phyloP scores from a whole-genome alignment of 2,329 filamentous ascomycete species.

The Cyphellophora attinorum region DNA sequence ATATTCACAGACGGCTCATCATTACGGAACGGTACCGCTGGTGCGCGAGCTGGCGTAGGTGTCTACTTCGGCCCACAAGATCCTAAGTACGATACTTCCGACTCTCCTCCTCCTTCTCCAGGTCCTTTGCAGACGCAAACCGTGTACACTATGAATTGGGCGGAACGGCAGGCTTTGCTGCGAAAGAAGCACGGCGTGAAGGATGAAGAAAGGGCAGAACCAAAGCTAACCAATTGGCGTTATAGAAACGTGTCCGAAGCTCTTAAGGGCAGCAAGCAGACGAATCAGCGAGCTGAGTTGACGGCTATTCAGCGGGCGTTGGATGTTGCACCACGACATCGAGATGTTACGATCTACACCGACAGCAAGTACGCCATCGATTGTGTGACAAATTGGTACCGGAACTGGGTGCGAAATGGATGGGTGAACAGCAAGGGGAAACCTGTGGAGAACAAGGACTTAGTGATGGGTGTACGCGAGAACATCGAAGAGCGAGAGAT shows the following conservation, averaged over 20 bases:
- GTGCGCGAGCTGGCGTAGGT: conserved; percentile 51
- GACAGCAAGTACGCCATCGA: conserved; percentile 88
- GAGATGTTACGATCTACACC: conserved; percentile 67
- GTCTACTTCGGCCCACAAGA: conserved; percentile 56
- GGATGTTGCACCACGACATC: conserved; percentile 58
- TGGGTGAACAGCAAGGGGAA: conserved; percentile 68
- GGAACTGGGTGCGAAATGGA: conserved; percentile 62
- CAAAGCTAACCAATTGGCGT: conserved; percentile 18
- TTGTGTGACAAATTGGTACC: conserved; percentile 77
- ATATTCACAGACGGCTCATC: conserved; percentile 58
- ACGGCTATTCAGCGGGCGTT: conserved; percentile 78
- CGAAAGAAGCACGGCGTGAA: conserved; percentile 1
- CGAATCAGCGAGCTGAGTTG: conserved; percentile 93
- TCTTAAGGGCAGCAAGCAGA: conserved; percentile 65
- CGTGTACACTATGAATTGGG: conserved; percentile 18
- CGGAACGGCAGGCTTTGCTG: conserved; percentile 7
- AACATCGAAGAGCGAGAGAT: conserved; percentile 61
- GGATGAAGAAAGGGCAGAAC: conserved; percentile 5
- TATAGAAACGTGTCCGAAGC: conserved; percentile 65
- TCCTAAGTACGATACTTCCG: conserved; percentile 34
- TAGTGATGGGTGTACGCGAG: conserved; percentile 63
- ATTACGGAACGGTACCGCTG: conserved; percentile 45
- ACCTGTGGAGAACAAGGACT: conserved; percentile 74
- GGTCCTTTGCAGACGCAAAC: conserved; percentile 7
- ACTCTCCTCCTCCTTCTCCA: conserved; percentile 9